Conservation (phyloP, 306 rosid species). For the Rosa persica region DNA sequence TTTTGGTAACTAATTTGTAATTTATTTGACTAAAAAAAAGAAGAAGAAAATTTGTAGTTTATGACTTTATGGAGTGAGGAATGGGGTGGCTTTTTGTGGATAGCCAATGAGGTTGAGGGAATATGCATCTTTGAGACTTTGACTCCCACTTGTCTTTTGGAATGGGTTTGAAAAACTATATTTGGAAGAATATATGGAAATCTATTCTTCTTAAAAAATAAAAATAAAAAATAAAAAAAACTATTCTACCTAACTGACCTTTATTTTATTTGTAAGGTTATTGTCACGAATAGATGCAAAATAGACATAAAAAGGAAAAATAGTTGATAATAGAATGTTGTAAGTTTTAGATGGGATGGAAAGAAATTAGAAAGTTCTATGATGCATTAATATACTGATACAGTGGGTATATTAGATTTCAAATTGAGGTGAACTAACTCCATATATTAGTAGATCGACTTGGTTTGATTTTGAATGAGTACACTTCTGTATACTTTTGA, state of each 20-base stretch:
- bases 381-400: no score
- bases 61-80: neutral
- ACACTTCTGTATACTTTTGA: no score
- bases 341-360: no score
- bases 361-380: no score
- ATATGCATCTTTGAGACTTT: slow-evolving; percentile 2
- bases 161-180: neutral
- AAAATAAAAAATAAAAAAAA: no score
- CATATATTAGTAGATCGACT: no score
- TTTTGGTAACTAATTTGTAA: neutral
- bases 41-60: neutral
- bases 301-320: neutral
- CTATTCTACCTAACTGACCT: no score
- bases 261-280: neutral
- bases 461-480: no score
- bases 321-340: neutral
- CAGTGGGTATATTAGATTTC: no score
- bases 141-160: neutral
- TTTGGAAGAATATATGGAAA: neutral
- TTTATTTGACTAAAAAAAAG: neutral
- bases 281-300: neutral
- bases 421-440: no score
- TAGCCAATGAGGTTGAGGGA: neutral
- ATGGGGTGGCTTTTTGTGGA: neutral
- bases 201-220: no score